Conservation (phyloP, 768 basidiomycete species). For the Termitomyces sp. region DNA sequence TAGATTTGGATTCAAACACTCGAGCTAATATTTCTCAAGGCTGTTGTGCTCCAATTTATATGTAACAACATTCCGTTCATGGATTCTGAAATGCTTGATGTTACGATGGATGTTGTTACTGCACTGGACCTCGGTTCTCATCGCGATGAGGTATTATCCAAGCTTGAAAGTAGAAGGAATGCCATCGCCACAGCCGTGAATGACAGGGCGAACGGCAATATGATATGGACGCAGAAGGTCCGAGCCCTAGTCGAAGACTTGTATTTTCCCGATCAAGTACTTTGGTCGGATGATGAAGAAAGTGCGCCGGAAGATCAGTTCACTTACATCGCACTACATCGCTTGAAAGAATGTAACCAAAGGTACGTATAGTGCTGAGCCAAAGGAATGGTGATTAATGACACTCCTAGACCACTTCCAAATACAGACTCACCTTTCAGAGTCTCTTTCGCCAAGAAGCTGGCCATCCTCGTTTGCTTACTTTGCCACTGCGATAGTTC, state of each 20-base stretch:
- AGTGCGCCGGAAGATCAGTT: slow-evolving; percentile 40
- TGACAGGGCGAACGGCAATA: not conserved
- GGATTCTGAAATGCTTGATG: slow-evolving; percentile 19
- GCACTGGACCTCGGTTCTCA: slow-evolving; percentile 18
- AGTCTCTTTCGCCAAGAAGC: slow-evolving; percentile 29
- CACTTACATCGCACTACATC: slow-evolving; percentile 42
- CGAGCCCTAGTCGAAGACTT: slow-evolving; percentile 35
- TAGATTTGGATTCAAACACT: slow-evolving; percentile 6
- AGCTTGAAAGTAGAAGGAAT: slow-evolving; percentile 14
- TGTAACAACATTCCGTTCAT: slow-evolving; percentile 22
- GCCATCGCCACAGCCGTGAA: not conserved
- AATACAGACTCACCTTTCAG: slow-evolving; percentile 30
- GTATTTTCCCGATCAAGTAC: slow-evolving; percentile 41
- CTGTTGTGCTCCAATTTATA: slow-evolving; percentile 29
- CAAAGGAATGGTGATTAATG: not conserved
- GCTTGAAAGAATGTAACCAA: slow-evolving; percentile 42
- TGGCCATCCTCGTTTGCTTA: slow-evolving; percentile 36
- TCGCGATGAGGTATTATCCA: slow-evolving; percentile 15
- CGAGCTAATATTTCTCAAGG: slow-evolving; percentile 18
- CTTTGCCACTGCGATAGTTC: slow-evolving; percentile 34
- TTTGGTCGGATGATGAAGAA: slow-evolving; percentile 60
- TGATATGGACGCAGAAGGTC: slow-evolving; percentile 35
- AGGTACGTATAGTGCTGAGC: slow-evolving; percentile 27
- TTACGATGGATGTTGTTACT: slow-evolving; percentile 22
- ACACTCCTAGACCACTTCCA: slow-evolving; percentile 34